Evolutionary conservation across 495 filamentous ascomycete genomes (phyloP).

Genomic region (Amorphotheca resinae): DNA sequence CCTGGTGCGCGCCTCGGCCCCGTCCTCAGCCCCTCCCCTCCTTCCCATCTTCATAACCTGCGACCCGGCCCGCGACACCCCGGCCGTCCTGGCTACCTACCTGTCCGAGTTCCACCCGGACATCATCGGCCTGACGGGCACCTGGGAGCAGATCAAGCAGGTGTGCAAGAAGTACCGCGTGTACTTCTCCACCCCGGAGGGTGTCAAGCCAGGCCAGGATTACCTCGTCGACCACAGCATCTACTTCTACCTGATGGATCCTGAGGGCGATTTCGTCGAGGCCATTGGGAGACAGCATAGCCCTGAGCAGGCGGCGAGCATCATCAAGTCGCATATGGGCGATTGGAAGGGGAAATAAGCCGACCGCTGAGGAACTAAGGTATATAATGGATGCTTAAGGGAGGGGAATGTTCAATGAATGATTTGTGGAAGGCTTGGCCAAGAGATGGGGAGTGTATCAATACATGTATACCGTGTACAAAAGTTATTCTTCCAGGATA

Average conservation of each 20-base stretch:
- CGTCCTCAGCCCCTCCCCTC: constrained; percentile 43
- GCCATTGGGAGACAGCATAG: constrained; percentile 90
- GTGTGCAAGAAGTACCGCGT: constrained; percentile 92
- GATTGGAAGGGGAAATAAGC: constrained; percentile 41
- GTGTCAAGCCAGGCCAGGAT: constrained; percentile 85
- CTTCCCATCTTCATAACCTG: constrained; percentile 85
- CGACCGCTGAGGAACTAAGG: too few relatives aligned
- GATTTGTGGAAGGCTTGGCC: too few relatives aligned
- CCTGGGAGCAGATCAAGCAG: constrained; percentile 80
- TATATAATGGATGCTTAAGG: too few relatives aligned
- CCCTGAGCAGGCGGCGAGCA: constrained; percentile 68
- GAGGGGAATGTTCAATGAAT: too few relatives aligned
- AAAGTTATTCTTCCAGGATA: too few relatives aligned
- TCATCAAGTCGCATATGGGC: constrained; percentile 77
- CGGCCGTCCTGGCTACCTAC: constrained; percentile 71
- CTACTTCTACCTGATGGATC: constrained; percentile 99
- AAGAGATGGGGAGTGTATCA: too few relatives aligned
- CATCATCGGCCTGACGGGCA: constrained; percentile 82
- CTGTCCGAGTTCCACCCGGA: constrained; percentile 84
- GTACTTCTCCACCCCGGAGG: constrained; percentile 85
- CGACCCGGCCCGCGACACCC: constrained; percentile 83
- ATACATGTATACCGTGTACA: too few relatives aligned
- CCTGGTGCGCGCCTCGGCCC: constrained; percentile 43
- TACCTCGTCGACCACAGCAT: constrained; percentile 98
- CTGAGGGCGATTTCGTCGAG: constrained; percentile 96